Conservation (phyloP, 176 grass and related monocot genomes). For the Hordeum vulgare region DNA sequence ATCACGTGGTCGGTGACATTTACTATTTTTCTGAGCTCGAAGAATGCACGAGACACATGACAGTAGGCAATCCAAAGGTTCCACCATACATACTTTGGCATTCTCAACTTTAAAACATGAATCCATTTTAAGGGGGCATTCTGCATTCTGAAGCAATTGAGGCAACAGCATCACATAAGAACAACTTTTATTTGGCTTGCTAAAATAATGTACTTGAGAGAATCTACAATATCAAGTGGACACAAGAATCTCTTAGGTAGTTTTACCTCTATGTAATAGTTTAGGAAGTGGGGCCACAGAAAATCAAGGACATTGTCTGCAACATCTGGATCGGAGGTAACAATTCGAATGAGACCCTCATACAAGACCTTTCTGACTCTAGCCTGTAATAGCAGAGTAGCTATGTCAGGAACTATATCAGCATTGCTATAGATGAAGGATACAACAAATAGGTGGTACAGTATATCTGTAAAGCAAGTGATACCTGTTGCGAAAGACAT, state of each 20-base stretch:
- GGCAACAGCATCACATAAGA: conserved; percentile 24
- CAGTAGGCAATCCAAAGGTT: conserved; percentile 68
- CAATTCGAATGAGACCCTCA: conserved; percentile 61
- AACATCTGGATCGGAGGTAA: conserved; percentile 42
- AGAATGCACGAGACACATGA: conserved; percentile 68
- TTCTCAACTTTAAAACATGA: conserved; percentile 65
- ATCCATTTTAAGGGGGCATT: conserved; percentile 57
- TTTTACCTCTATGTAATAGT: conserved; percentile 66
- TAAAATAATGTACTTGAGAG: conserved; percentile 18
- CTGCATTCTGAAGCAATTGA: conserved; percentile 46
- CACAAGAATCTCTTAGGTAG: background rate
- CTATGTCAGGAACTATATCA: background rate
- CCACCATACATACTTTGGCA: conserved; percentile 54
- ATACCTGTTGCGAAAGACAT: conserved; percentile 81
- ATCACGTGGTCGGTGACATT: conserved; percentile 39
- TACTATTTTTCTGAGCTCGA: conserved; percentile 38
- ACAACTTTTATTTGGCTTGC: conserved; percentile 3
- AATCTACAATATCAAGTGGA: background rate
- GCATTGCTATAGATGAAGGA: conserved; percentile 6
- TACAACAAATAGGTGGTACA: background rate
- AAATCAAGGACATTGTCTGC: conserved; percentile 60
- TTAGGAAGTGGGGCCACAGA: conserved; percentile 76
- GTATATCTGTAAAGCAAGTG: conserved; percentile 7
- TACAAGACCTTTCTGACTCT: conserved; percentile 77
- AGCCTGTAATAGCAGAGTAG: conserved; percentile 46